Base-by-base conservation (phyloP, 2,329 filamentous ascomycete species). In the Orbilia ellipsospora region DNA sequence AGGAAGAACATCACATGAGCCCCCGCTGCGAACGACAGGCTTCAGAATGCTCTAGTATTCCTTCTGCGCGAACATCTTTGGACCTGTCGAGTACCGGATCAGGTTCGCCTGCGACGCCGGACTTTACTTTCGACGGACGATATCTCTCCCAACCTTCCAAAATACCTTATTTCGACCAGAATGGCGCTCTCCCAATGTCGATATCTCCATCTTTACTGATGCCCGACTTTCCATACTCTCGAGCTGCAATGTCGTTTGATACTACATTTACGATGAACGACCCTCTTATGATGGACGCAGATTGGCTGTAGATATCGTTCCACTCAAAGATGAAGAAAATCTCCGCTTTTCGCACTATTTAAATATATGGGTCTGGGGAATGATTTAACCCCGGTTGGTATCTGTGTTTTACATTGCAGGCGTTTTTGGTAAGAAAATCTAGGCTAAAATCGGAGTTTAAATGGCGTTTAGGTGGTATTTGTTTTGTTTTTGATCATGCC, bases 241-340 rank as follows among this genome's bases (percentile, higher is more conserved):
- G 67, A 52, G 56, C 48, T 6, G 20, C 63, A 13, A 66, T 73
- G 69, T 50, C 62, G 44, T 73, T 73, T 36, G 69, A 73, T 45
- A 57, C 62, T 7, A 63, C 69, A 10, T 73, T 73, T 51, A 73
- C 62, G 12, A 73, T 73, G 69, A 67, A 63, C 62, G 69, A 73
- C 13, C 69, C 69, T 23, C 52, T 73, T 51, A 73, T 73, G 69
- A 73, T 73, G 69, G 69, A 73, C 42, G 67, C 69, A 26, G 69
- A 73, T 15, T 73, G 69, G 69, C 69, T 73, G 51, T 73, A 48
- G 67, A 51, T 13, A 12, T 42, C 2, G 6, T n/a, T 23, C 8
- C 12, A 18, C 42, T 28, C 23, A 12, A 51, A 5, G 15, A 28
- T 20, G 23, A 16, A 61, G 52, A 42, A 62, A 45, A 73, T 73